These are phyloP conservation scores for Lagenaria siceraria DNA, from an alignment of 306 rosid genomes.

Conservation along the genomic window DNA sequence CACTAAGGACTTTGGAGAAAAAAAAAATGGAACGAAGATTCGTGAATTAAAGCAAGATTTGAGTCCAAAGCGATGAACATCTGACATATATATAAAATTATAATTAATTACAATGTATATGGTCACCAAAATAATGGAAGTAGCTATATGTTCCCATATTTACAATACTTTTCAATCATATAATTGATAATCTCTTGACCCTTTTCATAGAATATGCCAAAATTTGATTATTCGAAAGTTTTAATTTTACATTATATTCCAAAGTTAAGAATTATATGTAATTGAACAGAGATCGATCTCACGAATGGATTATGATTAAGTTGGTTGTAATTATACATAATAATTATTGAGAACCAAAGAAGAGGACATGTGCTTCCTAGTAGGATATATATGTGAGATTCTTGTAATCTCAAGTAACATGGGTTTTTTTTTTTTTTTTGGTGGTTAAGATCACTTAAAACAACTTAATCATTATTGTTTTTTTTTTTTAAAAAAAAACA, in stretches of 20 bases:
- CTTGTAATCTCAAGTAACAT: slow-evolving; percentile 1
- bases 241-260: neutral
- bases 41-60: neutral
- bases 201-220: neutral
- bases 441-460: neutral
- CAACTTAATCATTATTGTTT: neutral
- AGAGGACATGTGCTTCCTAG: neutral
- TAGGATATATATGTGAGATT: neutral
- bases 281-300: neutral
- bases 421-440: neutral
- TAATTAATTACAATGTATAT: slow-evolving; percentile 6
- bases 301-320: neutral
- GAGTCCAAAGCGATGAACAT: neutral
- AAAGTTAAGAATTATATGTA: neutral
- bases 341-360: neutral
- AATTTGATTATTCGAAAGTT: neutral
- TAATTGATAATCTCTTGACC: neutral
- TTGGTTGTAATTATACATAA: neutral
- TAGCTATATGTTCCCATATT: neutral
- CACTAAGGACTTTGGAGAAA: too few species aligned
- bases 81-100: neutral
- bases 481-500: neutral
- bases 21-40: neutral
- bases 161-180: neutral
- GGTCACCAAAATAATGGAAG: neutral